Base-by-base conservation (phyloP, 495 filamentous ascomycete genomes). In the Penicillium tannophilum region DNA sequence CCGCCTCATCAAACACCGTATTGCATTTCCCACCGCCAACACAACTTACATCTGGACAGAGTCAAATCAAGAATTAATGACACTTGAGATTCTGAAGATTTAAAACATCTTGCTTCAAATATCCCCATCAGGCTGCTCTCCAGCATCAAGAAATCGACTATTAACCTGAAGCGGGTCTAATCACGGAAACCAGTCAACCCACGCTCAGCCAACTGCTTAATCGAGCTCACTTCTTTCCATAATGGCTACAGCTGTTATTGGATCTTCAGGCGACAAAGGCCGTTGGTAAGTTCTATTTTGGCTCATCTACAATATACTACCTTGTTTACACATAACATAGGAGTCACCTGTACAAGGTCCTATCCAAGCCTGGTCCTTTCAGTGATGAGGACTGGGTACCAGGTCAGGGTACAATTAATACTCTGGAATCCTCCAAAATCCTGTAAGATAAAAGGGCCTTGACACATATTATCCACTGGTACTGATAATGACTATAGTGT, bases 301-400 rank as follows among this genome's bases (percentile, higher is more conserved):
- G 4, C 12, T 6, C 43, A 46, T 46, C 30, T 33, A 28, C 9
- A 9, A n/a, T 31, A 6, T 28, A 36, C n/a, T 8, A 39, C 5
- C 39, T 31, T 14, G 19, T 17, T 30, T 6, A 42, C 36, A 66
- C 60, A 59, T 23, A 42, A 58, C 46, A 49, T 56, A 90, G 91
- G 93, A 86, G 82, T 74, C 85, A 94, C 69, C 84, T 98, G 43
- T 84, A 97, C 65, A 85, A 81, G 41, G 84, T 96, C 54, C 80
- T 96, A 17, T 86, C 76, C 53, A 88, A 87, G 14, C 75, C 79
- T 11, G 93, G 95, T 3, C 90, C 94, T 9, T 93, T 87, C 71
- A 90, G 87, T 36, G 87, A 92, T 67, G 79, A 83, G 31, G 86
- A 90, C 41, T 89, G 80, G 72, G 76, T 78, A 8, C 84, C 86